phyloP scores from a whole-genome alignment of 192 early-diverging fungal genomes.

The Coemansia sp. region DNA sequence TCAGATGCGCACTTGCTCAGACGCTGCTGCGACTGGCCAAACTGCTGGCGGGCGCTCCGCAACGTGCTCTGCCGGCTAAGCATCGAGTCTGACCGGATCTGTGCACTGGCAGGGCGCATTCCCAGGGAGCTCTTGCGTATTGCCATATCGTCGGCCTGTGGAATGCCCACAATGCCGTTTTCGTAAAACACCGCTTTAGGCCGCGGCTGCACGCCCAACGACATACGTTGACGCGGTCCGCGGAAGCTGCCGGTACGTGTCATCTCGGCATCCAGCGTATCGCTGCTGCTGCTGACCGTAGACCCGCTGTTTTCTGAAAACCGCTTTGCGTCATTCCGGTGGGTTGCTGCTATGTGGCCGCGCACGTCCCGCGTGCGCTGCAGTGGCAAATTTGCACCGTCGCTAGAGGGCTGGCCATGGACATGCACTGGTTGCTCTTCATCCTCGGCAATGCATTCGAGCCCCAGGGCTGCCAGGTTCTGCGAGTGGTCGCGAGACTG shows the following conservation, averaged over 20 bases:
- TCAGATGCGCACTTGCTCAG: constrained; percentile 28
- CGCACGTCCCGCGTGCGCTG: background rate
- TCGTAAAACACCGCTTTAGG: constrained; percentile 25
- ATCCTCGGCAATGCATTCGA: constrained; percentile 42
- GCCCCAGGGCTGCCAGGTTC: constrained; percentile 11
- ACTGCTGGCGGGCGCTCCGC: constrained; percentile 1
- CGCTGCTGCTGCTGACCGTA: constrained; percentile 28
- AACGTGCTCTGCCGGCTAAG: background rate
- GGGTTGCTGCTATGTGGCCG: background rate
- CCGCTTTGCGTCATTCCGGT: constrained; percentile 18
- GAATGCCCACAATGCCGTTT: constrained; percentile 3
- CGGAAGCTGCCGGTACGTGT: constrained; percentile 1
- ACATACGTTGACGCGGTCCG: constrained; percentile 1
- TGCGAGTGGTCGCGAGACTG: constrained; percentile 9
- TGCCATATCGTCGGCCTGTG: background rate
- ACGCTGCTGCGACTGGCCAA: background rate
- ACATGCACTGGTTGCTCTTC: constrained; percentile 21
- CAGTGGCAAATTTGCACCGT: no score
- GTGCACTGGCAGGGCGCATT: background rate
- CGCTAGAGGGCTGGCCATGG: background rate
- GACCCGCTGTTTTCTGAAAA: constrained; percentile 55
- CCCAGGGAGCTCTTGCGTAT: no score
- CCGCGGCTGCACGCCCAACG: constrained; percentile 7
- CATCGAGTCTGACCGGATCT: background rate
- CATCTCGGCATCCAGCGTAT: constrained; percentile 19